These are phyloP conservation scores for Nitzschia sp. DNA, from an alignment of 108 stramenopile species.

Conservation along the genomic window DNA sequence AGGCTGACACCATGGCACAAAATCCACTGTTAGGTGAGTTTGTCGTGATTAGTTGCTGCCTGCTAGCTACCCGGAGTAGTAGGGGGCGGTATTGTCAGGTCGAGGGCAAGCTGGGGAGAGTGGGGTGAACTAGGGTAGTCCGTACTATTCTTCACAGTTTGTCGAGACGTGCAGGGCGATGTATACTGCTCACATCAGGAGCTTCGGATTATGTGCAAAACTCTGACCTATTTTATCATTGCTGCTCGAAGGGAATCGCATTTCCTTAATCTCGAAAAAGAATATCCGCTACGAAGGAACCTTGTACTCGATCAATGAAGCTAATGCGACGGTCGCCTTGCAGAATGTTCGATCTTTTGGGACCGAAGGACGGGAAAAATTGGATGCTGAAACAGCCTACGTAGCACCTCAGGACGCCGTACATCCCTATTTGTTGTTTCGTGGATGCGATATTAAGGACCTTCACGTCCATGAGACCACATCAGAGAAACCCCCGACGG, in stretches of 20 bases:
- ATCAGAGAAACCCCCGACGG: conserved; percentile 10
- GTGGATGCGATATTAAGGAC: conserved; percentile 95
- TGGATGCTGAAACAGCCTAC: conserved; percentile 61
- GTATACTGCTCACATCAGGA: too few species aligned
- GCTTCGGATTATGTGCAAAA: too few species aligned
- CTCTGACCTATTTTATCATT: too few species aligned
- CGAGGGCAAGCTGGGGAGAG: too few species aligned
- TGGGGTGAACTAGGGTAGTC: too few species aligned
- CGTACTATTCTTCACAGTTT: too few species aligned
- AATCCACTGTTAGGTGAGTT: conserved; percentile 52
- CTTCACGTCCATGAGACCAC: conserved; percentile 91
- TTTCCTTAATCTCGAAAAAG: conserved; percentile 95
- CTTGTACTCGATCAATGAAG: conserved; percentile 91
- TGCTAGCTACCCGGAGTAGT: too few species aligned
- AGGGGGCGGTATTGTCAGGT: too few species aligned
- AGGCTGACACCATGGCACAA: conserved; percentile 32
- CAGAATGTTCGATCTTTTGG: conserved; percentile 92
- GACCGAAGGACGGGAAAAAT: conserved; percentile 87
- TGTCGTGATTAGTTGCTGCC: too few species aligned
- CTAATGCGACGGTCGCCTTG: conserved; percentile 91
- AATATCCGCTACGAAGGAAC: conserved; percentile 96
- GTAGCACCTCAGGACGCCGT: conserved; percentile 78
- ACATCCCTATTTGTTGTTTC: conserved; percentile 88
- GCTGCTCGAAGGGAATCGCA: conserved; percentile 65
- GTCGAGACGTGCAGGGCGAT: too few species aligned